phyloP scores from a whole-genome alignment of 1,284 basidiomycete species.

The Salmacisia buchloeana region DNA sequence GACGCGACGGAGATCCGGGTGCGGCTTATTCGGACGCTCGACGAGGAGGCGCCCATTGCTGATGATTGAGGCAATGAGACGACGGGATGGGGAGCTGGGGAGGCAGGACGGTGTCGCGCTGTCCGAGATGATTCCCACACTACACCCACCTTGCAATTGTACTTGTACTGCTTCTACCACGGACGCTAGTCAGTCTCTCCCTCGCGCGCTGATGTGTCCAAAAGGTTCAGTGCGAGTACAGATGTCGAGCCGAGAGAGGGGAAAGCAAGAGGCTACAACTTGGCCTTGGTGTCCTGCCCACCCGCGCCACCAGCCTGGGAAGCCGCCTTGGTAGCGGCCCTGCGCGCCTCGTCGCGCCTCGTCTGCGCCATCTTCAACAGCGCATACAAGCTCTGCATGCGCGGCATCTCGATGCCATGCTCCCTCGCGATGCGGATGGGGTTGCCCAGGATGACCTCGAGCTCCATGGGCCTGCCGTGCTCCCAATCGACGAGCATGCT shows the following conservation, averaged over 20 bases:
- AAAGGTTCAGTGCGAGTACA: no score
- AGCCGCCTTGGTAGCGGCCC: neutral
- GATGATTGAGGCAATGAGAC: conserved; percentile 41
- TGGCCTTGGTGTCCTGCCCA: no score
- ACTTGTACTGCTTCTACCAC: neutral
- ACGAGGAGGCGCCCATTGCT: conserved; percentile 67
- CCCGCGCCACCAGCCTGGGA: no score
- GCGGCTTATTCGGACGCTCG: conserved; percentile 79
- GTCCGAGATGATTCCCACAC: neutral
- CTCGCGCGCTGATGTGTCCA: no score
- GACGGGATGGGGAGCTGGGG: conserved; percentile 19
- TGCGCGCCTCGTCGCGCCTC: conserved; percentile 19
- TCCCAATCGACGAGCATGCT: conserved; percentile 55
- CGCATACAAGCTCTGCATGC: conserved; percentile 53
- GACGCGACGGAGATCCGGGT: conserved; percentile 91
- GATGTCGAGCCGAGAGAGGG: no score
- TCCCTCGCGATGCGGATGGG: conserved; percentile 49
- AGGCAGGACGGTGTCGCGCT: no score
- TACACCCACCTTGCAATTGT: neutral
- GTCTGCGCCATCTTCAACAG: conserved; percentile 52
- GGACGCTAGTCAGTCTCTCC: neutral
- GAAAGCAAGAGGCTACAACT: neutral
- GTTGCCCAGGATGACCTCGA: conserved; percentile 51
- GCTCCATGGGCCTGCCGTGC: conserved; percentile 50
- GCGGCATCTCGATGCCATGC: conserved; percentile 51